A percentile compares a stretch with the other conserved stretches of the same genome.
These are phyloP conservation scores for Jimgerdemannia lactiflua DNA, from an alignment of 192 early-diverging fungal genomes.

Conservation along the genomic window DNA sequence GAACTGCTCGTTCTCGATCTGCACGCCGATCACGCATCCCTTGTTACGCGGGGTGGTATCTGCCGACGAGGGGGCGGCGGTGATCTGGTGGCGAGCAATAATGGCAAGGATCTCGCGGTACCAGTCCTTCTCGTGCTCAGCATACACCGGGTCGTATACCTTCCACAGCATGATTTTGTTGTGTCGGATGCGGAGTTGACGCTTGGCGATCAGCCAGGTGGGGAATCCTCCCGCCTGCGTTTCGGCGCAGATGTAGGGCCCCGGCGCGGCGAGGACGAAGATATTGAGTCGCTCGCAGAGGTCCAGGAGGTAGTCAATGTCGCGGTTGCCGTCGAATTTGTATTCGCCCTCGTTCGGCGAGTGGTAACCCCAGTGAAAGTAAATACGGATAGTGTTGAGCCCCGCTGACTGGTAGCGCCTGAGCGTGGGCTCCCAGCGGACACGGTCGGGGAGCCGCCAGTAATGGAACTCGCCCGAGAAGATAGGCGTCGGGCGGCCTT, in stretches of 20 bases:
- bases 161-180: slow-evolving; percentile 63
- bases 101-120: slow-evolving; percentile 71
- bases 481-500: slow-evolving; percentile 63
- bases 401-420: slow-evolving; percentile 70
- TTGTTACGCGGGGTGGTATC: slow-evolving; percentile 14
- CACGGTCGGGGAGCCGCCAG: slow-evolving; percentile 72
- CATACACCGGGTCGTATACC: slow-evolving; percentile 65
- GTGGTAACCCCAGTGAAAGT: slow-evolving; percentile 90
- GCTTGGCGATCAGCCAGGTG: slow-evolving; percentile 74
- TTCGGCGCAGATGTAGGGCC: slow-evolving; percentile 81
- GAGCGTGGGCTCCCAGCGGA: slow-evolving; percentile 66
- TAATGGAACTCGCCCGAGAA: slow-evolving; percentile 85
- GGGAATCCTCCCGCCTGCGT: slow-evolving; percentile 76
- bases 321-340: slow-evolving; percentile 68
- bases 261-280: slow-evolving; percentile 80
- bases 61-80: slow-evolving; percentile 9
- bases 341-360: slow-evolving; percentile 73
- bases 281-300: slow-evolving; percentile 74
- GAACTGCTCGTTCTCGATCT: slow-evolving; percentile 82
- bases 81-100: slow-evolving; percentile 76
- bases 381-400: slow-evolving; percentile 80
- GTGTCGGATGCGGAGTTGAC: slow-evolving; percentile 71
- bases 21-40: slow-evolving; percentile 75
- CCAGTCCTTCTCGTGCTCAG: slow-evolving; percentile 72
- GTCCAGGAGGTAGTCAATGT: slow-evolving; percentile 66